Base-by-base conservation (phyloP, 202 grass and related monocot genomes). In the Carex arenaria region DNA sequence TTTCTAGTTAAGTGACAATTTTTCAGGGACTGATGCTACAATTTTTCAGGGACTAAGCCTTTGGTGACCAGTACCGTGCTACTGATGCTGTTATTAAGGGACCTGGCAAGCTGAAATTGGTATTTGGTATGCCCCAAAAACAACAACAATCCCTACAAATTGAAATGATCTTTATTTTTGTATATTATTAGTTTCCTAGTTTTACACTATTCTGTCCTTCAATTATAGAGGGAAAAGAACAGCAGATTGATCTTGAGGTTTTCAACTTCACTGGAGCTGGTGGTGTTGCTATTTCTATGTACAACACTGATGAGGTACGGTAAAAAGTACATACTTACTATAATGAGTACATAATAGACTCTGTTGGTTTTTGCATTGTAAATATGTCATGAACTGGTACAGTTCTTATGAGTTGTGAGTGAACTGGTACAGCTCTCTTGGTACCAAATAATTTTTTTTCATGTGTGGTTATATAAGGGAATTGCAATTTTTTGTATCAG, bases 1-100 rank as follows among this genome's bases (percentile, higher is more conserved):
- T 26, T 26, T 26, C 26, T 26, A 26, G 1, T 26, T 26, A 26
- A 26, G 26, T 26, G 26, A 26, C 26, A 26, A 26, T 26, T 26
- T 26, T 26, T 26, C 26, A 26, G 26, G 26, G 26, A 26, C 26
- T 26, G 26, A 26, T 26, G 26, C 26, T 26, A 26, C 26, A n/a
- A n/a, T n/a, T n/a, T n/a, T n/a, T n/a, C n/a, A n/a, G n/a, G n/a
- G n/a, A 95, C 93, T 53, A 95, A 95, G 72, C 96, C 96, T 80
- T 90, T 66, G 96, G 96, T 86, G 96, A 99, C 89, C 96, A 99
- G 83, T 99, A 99, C 83, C 64, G 93, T 63, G 96, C 96, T 80
- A 95, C 93, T 85, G 96, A 99, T 93, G 85, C 93, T 56, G 93
- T 99, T 87, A 76, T 99, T 34, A 99, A 99, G 89, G 96, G 96